Base-by-base conservation (phyloP, 495 filamentous ascomycete genomes). In the Aspergillus egyptiacus region DNA sequence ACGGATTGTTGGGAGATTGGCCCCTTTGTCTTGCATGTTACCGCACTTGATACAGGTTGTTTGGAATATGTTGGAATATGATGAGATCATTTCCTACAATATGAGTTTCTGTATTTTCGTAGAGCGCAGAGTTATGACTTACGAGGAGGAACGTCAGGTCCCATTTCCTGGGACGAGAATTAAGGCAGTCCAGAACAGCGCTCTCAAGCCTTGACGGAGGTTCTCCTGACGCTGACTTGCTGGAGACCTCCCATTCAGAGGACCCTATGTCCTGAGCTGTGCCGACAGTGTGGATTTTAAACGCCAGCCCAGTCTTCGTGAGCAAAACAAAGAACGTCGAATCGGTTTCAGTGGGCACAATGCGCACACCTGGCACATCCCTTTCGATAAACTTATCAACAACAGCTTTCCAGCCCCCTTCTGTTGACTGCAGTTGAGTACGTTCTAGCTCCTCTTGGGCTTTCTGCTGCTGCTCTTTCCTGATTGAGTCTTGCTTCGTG, bases 111-210 rank as follows among this genome's bases (percentile, higher is more conserved):
- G 45, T 31, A 20, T 10, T 31, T 6, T 22, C 1, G 8, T 5
- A 27, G 15, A 15, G 8, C 6, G 5, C 4, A 33, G 6, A 2
- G 36, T 34, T 15, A 10, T 35, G 20, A 63, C 68, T 55, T 54
- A 74, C 71, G 36, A 74, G 48, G 41, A 74, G 57, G 54, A 64
- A 68, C 17, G 57, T 40, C 20, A 74, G 61, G 53, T 74, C 68
- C 71, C 71, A 74, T 41, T 70, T 67, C 17, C 64, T 58, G 5
- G 65, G 37, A 17, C 71, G 59, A 0, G 64, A 58, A 40, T 66
- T 67, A 34, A 74, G 46, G 44, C 67, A 70, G 14, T 62, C 59
- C 9, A 59, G 13, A 2, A 71, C 56, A 3, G 65, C 56, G 22
- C 20, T 45, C 43, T 74, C 67, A 15, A 74, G 48, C 31, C 67